A percentile compares a stretch with the other conserved stretches of the same genome.
Evolutionary conservation across 768 basidiomycete genomes (phyloP).

Genomic region (Psilocybe subaeruginosa): DNA sequence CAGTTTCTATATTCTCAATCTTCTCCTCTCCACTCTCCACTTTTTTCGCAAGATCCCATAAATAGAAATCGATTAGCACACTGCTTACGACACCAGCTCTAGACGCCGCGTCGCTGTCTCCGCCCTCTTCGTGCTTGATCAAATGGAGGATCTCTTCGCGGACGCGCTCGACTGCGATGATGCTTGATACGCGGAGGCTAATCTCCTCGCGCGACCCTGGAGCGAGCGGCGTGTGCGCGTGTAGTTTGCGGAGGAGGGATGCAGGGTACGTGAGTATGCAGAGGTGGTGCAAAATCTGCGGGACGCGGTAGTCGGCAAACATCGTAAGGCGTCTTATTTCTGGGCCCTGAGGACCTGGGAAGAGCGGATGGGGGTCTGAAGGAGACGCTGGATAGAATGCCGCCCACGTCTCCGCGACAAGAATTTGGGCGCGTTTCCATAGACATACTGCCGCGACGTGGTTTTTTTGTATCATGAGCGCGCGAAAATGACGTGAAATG

Average conservation of each 20-base stretch:
- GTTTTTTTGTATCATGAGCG: not conserved
- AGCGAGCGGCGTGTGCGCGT: slow-evolving; percentile 43
- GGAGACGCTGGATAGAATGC: slow-evolving; percentile 74
- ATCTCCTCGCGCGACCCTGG: slow-evolving; percentile 73
- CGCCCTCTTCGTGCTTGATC: slow-evolving; percentile 32
- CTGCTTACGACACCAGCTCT: slow-evolving; percentile 54
- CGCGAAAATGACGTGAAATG: not conserved
- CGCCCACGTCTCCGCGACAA: slow-evolving; percentile 91
- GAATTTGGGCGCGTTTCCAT: slow-evolving; percentile 92
- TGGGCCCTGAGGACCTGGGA: slow-evolving; percentile 59
- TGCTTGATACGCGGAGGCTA: slow-evolving; percentile 78
- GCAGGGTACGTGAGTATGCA: slow-evolving; percentile 74
- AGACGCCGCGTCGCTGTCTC: slow-evolving; percentile 22
- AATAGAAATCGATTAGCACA: slow-evolving; percentile 87
- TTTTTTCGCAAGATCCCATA: slow-evolving; percentile 87
- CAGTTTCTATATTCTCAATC: slow-evolving; percentile 60
- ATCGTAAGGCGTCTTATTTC: slow-evolving; percentile 79
- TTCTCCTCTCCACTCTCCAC: slow-evolving; percentile 64
- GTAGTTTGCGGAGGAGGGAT: slow-evolving; percentile 55
- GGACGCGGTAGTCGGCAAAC: slow-evolving; percentile 94
- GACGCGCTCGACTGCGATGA: slow-evolving; percentile 78
- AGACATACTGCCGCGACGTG: slow-evolving; percentile 56
- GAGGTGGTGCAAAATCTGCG: slow-evolving; percentile 88
- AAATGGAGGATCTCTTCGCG: slow-evolving; percentile 57
- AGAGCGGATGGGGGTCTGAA: slow-evolving; percentile 65